A percentile compares a stretch with the other conserved stretches of the same genome.
Conservation (phyloP, 371 early-diverging fungal species). For the Zancudomyces culisetae region DNA sequence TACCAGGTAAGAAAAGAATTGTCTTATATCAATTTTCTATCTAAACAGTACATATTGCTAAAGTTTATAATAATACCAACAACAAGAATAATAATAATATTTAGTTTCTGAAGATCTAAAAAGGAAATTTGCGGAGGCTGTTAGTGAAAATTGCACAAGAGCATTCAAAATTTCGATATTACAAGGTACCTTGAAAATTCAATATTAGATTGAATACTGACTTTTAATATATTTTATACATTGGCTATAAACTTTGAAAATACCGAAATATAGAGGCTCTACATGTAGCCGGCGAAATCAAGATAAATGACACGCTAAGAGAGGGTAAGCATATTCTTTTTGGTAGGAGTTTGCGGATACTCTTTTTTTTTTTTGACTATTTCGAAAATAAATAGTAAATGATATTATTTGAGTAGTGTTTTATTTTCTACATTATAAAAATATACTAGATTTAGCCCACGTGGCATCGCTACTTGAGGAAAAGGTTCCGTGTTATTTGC, state of each 20-base stretch:
- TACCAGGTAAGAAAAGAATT: too few species aligned
- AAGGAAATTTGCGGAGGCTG: not conserved
- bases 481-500: not conserved
- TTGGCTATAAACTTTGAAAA: not conserved
- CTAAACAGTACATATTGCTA: too few species aligned
- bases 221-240: not conserved
- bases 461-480: not conserved
- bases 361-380: not conserved
- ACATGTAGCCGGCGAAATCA: not conserved
- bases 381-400: too few species aligned
- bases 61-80: too few species aligned
- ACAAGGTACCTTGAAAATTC: too few species aligned
- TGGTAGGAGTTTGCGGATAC: not conserved
- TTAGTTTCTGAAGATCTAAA: not conserved
- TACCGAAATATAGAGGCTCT: not conserved
- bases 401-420: too few species aligned
- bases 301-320: not conserved
- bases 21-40: too few species aligned
- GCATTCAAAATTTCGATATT: conserved; percentile 1
- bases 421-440: not conserved
- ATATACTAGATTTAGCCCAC: not conserved
- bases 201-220: not conserved
- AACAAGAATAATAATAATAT: too few species aligned
- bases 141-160: not conserved
- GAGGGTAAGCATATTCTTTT: not conserved